Evolutionary conservation across 345 rosid genomes (phyloP), one percentile per base, ranked within the genome.

Genomic region (Corchorus olitorius): DNA sequence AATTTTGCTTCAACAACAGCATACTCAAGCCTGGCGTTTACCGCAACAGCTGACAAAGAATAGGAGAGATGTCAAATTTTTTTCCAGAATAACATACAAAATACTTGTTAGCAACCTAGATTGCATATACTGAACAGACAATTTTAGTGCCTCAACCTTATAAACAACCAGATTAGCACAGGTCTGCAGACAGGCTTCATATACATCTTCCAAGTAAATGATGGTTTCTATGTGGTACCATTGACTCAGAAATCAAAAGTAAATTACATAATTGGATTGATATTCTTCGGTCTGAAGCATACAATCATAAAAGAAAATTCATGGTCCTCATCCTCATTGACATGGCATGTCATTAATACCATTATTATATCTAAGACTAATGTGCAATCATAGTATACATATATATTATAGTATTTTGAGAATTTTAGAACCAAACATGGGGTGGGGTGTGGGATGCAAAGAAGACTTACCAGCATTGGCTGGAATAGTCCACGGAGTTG

Each of bases 401-500:
- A 27, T 27, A 27, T 27, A 27, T 27, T 27, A 27, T 27, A 27
- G 27, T 27, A 27, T 27, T 27, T 27, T 27, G 27, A 27, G 27
- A 27, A 27, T 0, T 27, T 27, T 27, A 27, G 27, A 27, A 27
- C 27, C 27, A 27, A 27, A 27, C 27, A 27, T 27, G 27, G 27
- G 27, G 27, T 27, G 27, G 27, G 27, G 27, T 27, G 27, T 65
- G 19, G 12, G 70, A 65, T 65, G 17, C 53, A 52, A 16, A 9
- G 43, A 81, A 61, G 52, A 81, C 82, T 70, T 79, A 90, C 99
- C 99, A 45, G 97, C 98, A 85, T 95, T 95, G 76, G 97, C 99
- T 65, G 96, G 99, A 80, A 95, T 68, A 17, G 98, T 95, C 99
- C 97, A 95, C 3, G 99, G 99, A 73, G 99, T 93, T 71, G 99